phyloP scores from a whole-genome alignment of 2,329 filamentous ascomycete genomes.

The Macroventuria anomochaeta region DNA sequence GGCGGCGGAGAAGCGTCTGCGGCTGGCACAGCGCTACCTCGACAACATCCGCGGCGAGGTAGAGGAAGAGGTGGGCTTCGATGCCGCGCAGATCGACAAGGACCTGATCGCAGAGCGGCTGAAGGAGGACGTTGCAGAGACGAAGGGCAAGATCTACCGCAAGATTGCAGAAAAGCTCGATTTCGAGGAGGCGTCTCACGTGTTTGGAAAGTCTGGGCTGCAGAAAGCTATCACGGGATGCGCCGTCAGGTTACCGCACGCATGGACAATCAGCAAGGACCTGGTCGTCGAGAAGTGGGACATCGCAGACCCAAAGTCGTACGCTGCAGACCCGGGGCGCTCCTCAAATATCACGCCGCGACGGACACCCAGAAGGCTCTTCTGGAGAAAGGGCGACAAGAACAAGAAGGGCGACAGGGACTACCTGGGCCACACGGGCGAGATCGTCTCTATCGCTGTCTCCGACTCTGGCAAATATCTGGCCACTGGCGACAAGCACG shows the following conservation, averaged over 20 bases:
- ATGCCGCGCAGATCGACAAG: slow-evolving; percentile 90
- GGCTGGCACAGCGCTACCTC: slow-evolving; percentile 89
- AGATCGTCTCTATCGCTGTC: slow-evolving; percentile 83
- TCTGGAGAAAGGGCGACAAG: slow-evolving; percentile 66
- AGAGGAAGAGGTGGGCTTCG: slow-evolving; percentile 80
- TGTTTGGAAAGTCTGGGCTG: slow-evolving; percentile 79
- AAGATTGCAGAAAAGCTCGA: slow-evolving; percentile 76
- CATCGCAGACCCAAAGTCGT: slow-evolving; percentile 64
- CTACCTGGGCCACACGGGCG: slow-evolving; percentile 74
- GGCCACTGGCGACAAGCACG: slow-evolving; percentile 86
- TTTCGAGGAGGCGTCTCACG: slow-evolving; percentile 70
- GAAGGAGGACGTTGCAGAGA: slow-evolving; percentile 89
- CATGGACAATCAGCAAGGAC: slow-evolving; percentile 90
- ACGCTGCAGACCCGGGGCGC: slow-evolving; percentile 28
- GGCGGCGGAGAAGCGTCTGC: slow-evolving; percentile 82
- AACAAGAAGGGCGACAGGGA: slow-evolving; percentile 66
- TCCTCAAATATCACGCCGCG: slow-evolving; percentile 58
- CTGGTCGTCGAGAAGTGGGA: slow-evolving; percentile 87
- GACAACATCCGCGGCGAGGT: slow-evolving; percentile 83
- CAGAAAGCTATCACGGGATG: slow-evolving; percentile 79
- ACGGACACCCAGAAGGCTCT: slow-evolving; percentile 68
- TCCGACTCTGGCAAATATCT: slow-evolving; percentile 90
- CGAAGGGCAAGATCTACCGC: slow-evolving; percentile 87
- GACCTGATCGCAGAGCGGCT: slow-evolving; percentile 86
- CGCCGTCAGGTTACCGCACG: slow-evolving; percentile 77